These are phyloP conservation scores for Eucalyptus microcorys DNA, from an alignment of 345 rosid genomes.

Conservation along the genomic window DNA sequence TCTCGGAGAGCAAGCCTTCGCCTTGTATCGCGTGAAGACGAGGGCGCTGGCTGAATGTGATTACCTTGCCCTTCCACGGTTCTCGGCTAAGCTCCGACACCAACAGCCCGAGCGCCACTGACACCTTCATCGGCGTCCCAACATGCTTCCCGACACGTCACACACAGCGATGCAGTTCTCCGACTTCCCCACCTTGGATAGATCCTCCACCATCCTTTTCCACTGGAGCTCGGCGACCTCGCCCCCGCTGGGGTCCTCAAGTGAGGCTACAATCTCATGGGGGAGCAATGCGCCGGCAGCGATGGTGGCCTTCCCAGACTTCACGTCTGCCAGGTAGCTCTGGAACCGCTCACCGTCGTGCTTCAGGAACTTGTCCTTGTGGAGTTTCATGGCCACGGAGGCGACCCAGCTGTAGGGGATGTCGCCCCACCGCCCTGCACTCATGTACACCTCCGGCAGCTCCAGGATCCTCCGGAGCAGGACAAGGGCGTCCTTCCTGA, in stretches of 20 bases:
- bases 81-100: slow-evolving; percentile 36
- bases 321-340: slow-evolving; percentile 25
- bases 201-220: slow-evolving; percentile 56
- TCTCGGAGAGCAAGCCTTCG: slow-evolving; percentile 7
- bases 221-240: slow-evolving; percentile 47
- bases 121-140: slow-evolving; percentile 33
- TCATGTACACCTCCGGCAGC: slow-evolving; percentile 52
- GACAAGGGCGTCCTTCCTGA: slow-evolving; percentile 45
- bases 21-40: slow-evolving; percentile 23
- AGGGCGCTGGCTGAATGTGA: slow-evolving; percentile 34
- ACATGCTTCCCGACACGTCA: slow-evolving; percentile 54
- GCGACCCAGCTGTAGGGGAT: slow-evolving; percentile 45
- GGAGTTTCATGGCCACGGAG: slow-evolving; percentile 51
- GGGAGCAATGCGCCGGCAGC: slow-evolving; percentile 62
- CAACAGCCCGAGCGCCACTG: slow-evolving; percentile 42
- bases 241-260: slow-evolving; percentile 21
- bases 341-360: slow-evolving; percentile 35
- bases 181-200: slow-evolving; percentile 23
- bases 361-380: slow-evolving; percentile 34
- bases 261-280: slow-evolving; percentile 35
- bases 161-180: slow-evolving; percentile 40
- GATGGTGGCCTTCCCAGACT: slow-evolving; percentile 27
- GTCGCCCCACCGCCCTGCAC: slow-evolving; percentile 27
- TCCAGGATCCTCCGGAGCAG: slow-evolving; percentile 40
- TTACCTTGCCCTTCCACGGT: slow-evolving; percentile 60